A percentile compares a stretch with the other conserved stretches of the same genome.
Conservation (phyloP, 1,284 basidiomycete genomes). For the Melampsora larici-populina region DNA sequence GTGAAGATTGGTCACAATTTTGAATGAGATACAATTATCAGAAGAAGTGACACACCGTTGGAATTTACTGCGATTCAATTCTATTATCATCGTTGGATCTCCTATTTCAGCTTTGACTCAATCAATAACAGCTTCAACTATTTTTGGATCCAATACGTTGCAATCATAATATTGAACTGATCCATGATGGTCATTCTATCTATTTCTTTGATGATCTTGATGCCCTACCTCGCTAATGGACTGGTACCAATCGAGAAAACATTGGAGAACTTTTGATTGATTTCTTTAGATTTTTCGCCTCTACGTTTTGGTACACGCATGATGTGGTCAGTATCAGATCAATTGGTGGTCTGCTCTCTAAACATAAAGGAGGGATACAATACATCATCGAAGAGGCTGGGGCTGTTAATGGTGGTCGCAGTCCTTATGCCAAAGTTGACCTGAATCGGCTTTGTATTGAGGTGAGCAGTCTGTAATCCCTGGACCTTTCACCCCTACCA, state of each 20-base stretch:
- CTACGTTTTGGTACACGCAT: conserved; percentile 86
- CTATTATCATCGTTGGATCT: no score
- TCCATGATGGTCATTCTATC: conserved; percentile 65
- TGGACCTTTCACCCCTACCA: not conserved
- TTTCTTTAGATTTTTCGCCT: conserved; percentile 94
- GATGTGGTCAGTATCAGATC: no score
- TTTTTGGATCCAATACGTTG: no score
- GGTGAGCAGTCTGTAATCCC: conserved; percentile 57
- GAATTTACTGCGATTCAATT: no score
- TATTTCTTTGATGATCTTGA: conserved; percentile 98
- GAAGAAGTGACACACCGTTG: no score
- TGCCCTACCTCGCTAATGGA: conserved; percentile 82
- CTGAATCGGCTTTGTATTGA: conserved; percentile 90
- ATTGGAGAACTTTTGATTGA: conserved; percentile 96
- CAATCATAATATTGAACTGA: no score
- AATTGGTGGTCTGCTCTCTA: no score
- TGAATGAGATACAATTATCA: no score
- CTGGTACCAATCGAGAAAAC: conserved; percentile 84
- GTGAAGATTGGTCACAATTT: no score
- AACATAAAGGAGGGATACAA: conserved; percentile 86
- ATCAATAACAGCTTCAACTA: no score
- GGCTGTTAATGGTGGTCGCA: conserved; percentile 55
- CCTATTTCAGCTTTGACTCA: no score
- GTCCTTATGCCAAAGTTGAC: conserved; percentile 71
- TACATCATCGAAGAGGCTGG: conserved; percentile 63